Percentiles rank a stretch among this genome's conserved stretches.
Evolutionary conservation across 2,329 filamentous ascomycete species (phyloP).

Genomic region (Lasiodiplodia theobromae): DNA sequence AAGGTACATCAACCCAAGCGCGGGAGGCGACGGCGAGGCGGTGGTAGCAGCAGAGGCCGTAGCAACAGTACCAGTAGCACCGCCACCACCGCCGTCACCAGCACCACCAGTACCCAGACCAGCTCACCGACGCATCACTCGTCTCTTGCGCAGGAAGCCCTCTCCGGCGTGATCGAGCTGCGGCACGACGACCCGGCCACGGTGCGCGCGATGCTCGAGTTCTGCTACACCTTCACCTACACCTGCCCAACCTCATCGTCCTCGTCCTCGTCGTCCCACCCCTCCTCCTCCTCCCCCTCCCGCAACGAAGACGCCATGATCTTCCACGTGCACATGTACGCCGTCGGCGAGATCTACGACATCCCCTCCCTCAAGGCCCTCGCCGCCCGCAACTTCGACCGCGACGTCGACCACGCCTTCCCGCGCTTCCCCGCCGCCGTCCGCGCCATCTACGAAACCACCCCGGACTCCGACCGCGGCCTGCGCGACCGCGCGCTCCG

Average conservation of each 20-base stretch:
- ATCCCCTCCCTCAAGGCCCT: slow-evolving; percentile 7
- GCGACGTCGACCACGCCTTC: slow-evolving; percentile 9
- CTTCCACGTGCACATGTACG: slow-evolving; percentile 29
- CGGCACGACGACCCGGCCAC: slow-evolving; percentile 15
- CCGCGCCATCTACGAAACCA: slow-evolving; percentile 49
- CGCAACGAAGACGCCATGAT: slow-evolving; percentile 11
- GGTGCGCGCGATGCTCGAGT: slow-evolving; percentile 26
- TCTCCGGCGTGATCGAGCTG: slow-evolving; percentile 24
- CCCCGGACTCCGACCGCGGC: slow-evolving; percentile 49
- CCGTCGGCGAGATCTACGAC: slow-evolving; percentile 27
- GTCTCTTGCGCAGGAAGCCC: slow-evolving; percentile 17
- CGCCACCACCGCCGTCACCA: background rate
- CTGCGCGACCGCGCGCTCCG: slow-evolving; percentile 47
- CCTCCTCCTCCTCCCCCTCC: background rate
- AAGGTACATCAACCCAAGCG: slow-evolving; percentile 24
- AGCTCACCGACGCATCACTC: slow-evolving; percentile 12
- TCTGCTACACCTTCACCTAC: slow-evolving; percentile 26
- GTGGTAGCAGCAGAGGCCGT: background rate
- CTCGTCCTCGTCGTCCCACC: background rate
- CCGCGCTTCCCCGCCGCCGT: slow-evolving; percentile 45
- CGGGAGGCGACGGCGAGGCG: background rate
- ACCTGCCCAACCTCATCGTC: background rate
- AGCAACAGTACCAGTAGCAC: background rate
- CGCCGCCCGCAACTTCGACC: slow-evolving; percentile 20
- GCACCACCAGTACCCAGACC: background rate